Base-by-base conservation (phyloP, 2,329 filamentous ascomycete genomes). In the Ambrosiella cleistominuta region DNA sequence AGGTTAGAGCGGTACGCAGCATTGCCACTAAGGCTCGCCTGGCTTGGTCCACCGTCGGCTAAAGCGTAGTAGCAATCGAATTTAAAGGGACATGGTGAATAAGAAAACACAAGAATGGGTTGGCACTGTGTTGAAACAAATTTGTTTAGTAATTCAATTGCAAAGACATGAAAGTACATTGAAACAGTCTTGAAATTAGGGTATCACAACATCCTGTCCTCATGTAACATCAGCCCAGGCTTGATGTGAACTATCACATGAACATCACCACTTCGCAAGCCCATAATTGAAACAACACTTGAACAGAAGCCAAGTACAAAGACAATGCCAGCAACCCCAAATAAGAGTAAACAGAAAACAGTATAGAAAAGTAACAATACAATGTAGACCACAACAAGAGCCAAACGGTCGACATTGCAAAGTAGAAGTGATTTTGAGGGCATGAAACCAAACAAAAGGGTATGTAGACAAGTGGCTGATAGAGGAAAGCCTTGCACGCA, bases 1-100 rank as follows among this genome's bases (percentile, higher is more conserved):
- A 68, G 5, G 74, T 78, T 7, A 69, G 79, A 50, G 76, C 77
- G 61, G 70, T 80, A 50, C 70, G 79, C 52, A 73, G 69, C 58
- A 70, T 69, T 52, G 78, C 78, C 15, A 69, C 77, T 56, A 63
- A 66, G 60, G 76, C 77, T 3, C 71, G 76, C 57, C 69, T 68
- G 55, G 72, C 71, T 6, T 81, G 78, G 78, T 68, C 67, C 2
- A 51, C n/a, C 5, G 45, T 61, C 27, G 59, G 54, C 42, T 60
- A 54, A 35, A 52, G 9, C 42, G 13, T 4, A 5, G 12, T 13
- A 38, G 12, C 7, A 40, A 44, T 55, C 37, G n/a, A 35, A 27
- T 55, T 42, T 15, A 47, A 15, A 47, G n/a, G 19, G 7, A 15
- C 19, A 8, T 8, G n/a, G 7, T 47, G n/a, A 53, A 53, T 37